phyloP scores from a whole-genome alignment of 257 asterid genomes.

The Nicotiana benthamiana region DNA sequence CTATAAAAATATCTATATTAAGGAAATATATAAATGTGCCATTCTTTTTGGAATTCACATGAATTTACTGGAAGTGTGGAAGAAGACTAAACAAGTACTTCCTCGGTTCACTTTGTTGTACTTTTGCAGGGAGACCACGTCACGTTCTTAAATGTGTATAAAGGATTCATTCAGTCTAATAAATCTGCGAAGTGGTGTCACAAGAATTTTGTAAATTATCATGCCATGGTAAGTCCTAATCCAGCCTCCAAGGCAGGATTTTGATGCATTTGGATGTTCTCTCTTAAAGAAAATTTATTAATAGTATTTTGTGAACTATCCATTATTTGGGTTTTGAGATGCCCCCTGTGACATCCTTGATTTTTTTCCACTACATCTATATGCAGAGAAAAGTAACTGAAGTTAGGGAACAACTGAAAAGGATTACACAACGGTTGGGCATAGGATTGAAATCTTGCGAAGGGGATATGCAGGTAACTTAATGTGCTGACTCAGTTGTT shows the following conservation, averaged over 20 bases:
- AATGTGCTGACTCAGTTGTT: background rate
- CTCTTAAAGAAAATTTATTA: background rate
- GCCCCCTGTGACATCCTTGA: background rate
- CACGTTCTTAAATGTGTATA: slow-evolving; percentile 80
- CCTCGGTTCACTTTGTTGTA: background rate
- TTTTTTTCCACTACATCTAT: background rate
- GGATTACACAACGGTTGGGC: slow-evolving; percentile 71
- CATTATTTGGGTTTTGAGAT: background rate
- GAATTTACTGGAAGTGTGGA: no score
- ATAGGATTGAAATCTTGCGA: slow-evolving; percentile 74
- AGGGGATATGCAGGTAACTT: slow-evolving; percentile 59
- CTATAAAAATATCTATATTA: no score
- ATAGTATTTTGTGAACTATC: background rate
- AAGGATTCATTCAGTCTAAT: slow-evolving; percentile 73
- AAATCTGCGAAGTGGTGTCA: slow-evolving; percentile 96
- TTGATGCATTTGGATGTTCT: background rate
- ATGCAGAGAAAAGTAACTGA: slow-evolving; percentile 74
- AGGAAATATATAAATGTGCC: no score
- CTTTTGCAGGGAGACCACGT: slow-evolving; percentile 86
- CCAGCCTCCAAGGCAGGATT: background rate
- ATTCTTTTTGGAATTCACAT: no score
- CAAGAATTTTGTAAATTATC: slow-evolving; percentile 82
- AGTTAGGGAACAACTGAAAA: slow-evolving; percentile 73
- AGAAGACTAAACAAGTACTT: no score
- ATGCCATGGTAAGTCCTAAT: slow-evolving; percentile 65